phyloP scores from a whole-genome alignment of 2,329 filamentous ascomycete species.

The Xylaria sp. region DNA sequence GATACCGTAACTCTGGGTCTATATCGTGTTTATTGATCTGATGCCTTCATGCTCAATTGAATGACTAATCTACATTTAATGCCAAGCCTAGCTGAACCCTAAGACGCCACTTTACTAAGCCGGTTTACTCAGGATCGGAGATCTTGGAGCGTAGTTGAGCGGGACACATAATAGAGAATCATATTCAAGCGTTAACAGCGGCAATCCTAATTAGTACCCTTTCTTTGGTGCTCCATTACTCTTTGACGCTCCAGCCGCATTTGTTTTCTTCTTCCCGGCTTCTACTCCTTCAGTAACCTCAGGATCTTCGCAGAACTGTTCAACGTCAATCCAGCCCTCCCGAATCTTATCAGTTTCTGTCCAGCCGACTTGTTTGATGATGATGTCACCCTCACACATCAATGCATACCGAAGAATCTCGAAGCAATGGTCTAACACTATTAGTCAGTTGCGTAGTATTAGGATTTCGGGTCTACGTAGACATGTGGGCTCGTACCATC shows the following conservation, averaged over 20 bases:
- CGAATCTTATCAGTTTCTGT: constrained; percentile 1
- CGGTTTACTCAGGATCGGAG: too few relatives aligned
- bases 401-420: constrained; percentile 6
- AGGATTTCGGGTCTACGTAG: background rate
- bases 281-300: constrained; percentile 6
- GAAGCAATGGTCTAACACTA: background rate
- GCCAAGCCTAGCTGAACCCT: too few relatives aligned
- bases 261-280: background rate
- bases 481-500: background rate
- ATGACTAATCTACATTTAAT: too few relatives aligned
- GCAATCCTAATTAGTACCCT: background rate
- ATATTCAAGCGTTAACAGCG: too few relatives aligned
- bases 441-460: background rate
- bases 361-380: constrained; percentile 13
- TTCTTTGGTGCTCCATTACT: background rate
- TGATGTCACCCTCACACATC: constrained; percentile 5
- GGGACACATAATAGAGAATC: background rate
- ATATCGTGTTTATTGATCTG: too few relatives aligned
- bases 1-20: background rate
- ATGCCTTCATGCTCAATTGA: too few relatives aligned
- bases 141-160: too few relatives aligned
- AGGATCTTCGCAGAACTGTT: constrained; percentile 4
- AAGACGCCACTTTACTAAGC: too few relatives aligned
- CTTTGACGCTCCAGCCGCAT: background rate
- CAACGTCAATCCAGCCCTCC: constrained; percentile 11